Evolutionary conservation across 1,139 yeast species (phyloP), one percentile per base, ranked within the genome.

Genomic region (Blastobotrys malaysiensis): DNA sequence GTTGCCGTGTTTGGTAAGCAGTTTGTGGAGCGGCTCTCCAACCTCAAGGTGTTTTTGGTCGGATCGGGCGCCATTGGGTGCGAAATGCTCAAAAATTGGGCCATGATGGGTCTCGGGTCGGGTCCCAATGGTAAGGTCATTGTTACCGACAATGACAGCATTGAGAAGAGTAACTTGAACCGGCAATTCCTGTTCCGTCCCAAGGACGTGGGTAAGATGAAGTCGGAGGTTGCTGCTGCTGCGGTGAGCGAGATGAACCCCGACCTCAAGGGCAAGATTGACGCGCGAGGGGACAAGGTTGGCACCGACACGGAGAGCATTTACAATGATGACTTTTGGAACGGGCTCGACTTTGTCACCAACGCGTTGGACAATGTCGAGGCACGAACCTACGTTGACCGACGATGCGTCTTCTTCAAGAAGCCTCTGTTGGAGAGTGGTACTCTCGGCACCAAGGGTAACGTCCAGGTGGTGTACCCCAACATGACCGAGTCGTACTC

Each of bases 1-100:
- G 86, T 90, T 65, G 97, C 98, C 3, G 97, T 93, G 1, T 90
- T 90, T 64, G 99, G 99, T 59, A 70, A 79, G 55, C 81, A 81
- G 46, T 89, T 81, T 74, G 93, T 88, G 66, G 82, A 86, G 64
- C 76, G 75, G 51, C 73, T 93, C 58, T 81, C 88, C 48, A 88
- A 91, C 70, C 75, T 88, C 61, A 86, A 81, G 67, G 89, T 91
- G 4, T 93, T 93, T 71, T 77, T 93, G 61, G 99, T 93, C 46
- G 99, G 99, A 51, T 83, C 98, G 1, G 99, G 99, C 68, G 99
- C 99, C 44, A 93, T 93, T 77, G 99, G 99, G 49, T 93, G 99
- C 75, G 99, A 93, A 74, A 93, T 95, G 95, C 78, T 93, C 67
- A 93, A 93, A 73, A 91, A 90, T 69, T 93, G 98, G 98, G 97